Evolutionary conservation across 2,329 filamentous ascomycete genomes (phyloP).

Genomic region (Leptodontidium sp.): DNA sequence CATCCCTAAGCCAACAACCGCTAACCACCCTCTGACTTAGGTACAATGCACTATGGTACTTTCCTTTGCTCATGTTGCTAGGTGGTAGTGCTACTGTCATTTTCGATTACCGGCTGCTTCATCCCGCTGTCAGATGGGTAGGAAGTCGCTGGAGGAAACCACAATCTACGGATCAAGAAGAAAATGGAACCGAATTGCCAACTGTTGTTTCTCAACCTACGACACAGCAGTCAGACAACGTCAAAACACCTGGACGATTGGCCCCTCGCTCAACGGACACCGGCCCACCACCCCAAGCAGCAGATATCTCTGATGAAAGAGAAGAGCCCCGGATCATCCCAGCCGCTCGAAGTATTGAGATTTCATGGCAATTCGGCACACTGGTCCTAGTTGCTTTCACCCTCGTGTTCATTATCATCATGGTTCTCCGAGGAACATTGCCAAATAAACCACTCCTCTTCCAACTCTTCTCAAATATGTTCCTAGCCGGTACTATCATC

Average conservation of each 20-base stretch:
- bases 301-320: constrained; percentile 2
- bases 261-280: too few relatives aligned
- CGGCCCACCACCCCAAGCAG: neutral
- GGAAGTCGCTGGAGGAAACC: neutral
- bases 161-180: constrained; percentile 20
- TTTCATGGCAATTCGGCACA: constrained; percentile 56
- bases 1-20: too few relatives aligned
- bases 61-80: constrained; percentile 67
- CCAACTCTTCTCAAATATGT: constrained; percentile 75
- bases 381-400: constrained; percentile 59
- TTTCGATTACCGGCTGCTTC: constrained; percentile 64
- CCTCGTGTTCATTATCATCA: constrained; percentile 61
- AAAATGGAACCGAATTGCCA: constrained; percentile 19
- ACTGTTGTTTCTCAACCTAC: neutral
- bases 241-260: neutral
- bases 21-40: too few relatives aligned
- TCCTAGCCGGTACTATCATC: constrained; percentile 70
- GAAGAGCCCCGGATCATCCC: constrained; percentile 27
- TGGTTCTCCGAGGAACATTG: constrained; percentile 58
- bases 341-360: constrained; percentile 45
- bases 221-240: neutral
- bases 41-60: constrained; percentile 78
- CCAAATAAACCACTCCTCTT: constrained; percentile 57
- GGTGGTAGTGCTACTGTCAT: constrained; percentile 61
- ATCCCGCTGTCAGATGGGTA: constrained; percentile 50